These are phyloP conservation scores for Clitopilus hobsonii DNA, from an alignment of 768 basidiomycete species.

Conservation along the genomic window DNA sequence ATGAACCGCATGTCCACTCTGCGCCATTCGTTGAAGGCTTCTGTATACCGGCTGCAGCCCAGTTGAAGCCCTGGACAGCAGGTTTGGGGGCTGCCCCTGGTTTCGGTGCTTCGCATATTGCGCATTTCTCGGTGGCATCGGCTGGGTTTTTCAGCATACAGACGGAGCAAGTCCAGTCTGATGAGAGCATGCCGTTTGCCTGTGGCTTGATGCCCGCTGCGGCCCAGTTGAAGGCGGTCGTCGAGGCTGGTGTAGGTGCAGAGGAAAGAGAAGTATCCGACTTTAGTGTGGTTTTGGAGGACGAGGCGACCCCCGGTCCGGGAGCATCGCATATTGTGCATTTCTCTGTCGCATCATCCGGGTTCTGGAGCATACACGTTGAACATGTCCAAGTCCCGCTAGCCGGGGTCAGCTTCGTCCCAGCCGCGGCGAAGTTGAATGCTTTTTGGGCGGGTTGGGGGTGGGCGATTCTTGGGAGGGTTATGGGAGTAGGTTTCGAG, in stretches of 20 bases:
- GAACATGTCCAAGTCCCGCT: conserved; percentile 37
- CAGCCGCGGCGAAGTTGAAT: conserved; percentile 64
- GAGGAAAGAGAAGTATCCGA: too few relatives aligned
- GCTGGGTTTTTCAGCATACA: too few relatives aligned
- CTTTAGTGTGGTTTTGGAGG: too few relatives aligned
- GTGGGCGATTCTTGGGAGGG: conserved; percentile 4
- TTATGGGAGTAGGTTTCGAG: conserved; percentile 5
- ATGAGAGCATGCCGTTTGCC: too few relatives aligned
- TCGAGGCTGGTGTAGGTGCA: too few relatives aligned
- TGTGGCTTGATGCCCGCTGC: too few relatives aligned
- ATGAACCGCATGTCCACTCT: conserved; percentile 36
- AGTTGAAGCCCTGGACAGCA: conserved; percentile 43
- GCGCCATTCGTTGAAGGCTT: conserved; percentile 18
- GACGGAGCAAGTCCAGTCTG: too few relatives aligned
- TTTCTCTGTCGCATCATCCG: conserved; percentile 34
- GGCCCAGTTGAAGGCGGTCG: too few relatives aligned
- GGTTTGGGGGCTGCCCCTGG: conserved; percentile 8
- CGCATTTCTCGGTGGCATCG: conserved; percentile 42
- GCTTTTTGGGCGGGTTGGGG: conserved; percentile 27
- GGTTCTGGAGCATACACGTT: conserved; percentile 32
- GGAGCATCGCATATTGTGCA: conserved; percentile 48
- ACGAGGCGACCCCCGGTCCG: conserved; percentile 15
- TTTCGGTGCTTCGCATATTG: conserved; percentile 41
- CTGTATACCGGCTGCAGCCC: conserved; percentile 57
- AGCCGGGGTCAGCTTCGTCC: conserved; percentile 35